These are phyloP conservation scores for Pythium insidiosum DNA, from an alignment of 352 stramenopile genomes.

Conservation along the genomic window DNA sequence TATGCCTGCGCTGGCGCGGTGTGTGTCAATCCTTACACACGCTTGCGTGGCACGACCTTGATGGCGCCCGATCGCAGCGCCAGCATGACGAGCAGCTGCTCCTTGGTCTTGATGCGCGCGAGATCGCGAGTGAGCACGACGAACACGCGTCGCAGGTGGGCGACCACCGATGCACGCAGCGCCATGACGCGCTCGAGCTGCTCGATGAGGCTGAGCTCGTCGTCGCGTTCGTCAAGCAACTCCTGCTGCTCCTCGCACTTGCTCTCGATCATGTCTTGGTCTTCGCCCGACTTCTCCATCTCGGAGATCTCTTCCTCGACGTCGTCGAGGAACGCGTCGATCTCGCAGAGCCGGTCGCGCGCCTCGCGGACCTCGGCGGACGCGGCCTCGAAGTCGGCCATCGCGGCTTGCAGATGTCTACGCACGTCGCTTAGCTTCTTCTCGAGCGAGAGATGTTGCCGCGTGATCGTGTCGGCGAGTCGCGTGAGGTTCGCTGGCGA, in stretches of 20 bases:
- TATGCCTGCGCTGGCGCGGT: too few relatives aligned
- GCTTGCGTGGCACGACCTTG: too few relatives aligned
- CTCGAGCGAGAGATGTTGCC: constrained; percentile 30
- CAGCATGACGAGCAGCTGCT: constrained; percentile 40
- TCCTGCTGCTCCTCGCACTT: constrained; percentile 43
- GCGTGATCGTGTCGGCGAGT: constrained; percentile 36
- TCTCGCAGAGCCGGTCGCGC: constrained; percentile 44
- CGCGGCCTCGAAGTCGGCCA: constrained; percentile 31
- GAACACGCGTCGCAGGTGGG: constrained; percentile 34
- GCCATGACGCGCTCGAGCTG: constrained; percentile 42
- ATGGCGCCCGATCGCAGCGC: constrained; percentile 43
- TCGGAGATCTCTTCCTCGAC: constrained; percentile 33
- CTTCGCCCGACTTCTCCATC: constrained; percentile 12
- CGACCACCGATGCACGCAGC: constrained; percentile 29
- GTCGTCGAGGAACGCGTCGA: constrained; percentile 48
- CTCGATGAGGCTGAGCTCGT: constrained; percentile 43
- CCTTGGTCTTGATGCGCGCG: constrained; percentile 26
- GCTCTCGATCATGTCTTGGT: constrained; percentile 6
- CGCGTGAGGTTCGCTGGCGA: constrained; percentile 31
- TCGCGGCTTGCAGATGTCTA: constrained; percentile 22
- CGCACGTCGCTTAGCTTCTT: constrained; percentile 29
- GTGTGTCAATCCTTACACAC: too few relatives aligned
- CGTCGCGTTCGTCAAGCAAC: constrained; percentile 47
- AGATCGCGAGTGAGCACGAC: constrained; percentile 33
- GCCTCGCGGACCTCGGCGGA: constrained; percentile 48